phyloP scores from a whole-genome alignment of 805 yeast genomes.

The Teunomyces kruisii region DNA sequence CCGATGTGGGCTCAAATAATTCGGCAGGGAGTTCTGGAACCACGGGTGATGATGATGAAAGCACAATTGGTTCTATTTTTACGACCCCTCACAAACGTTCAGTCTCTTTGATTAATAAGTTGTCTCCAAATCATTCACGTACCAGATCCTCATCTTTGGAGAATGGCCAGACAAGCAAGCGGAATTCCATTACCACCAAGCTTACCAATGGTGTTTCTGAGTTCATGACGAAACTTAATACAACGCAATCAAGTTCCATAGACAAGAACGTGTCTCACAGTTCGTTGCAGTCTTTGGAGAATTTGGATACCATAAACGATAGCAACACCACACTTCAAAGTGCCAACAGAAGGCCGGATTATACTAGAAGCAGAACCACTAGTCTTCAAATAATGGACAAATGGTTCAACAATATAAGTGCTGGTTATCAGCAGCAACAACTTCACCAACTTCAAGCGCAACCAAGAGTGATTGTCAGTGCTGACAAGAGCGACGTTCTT shows the following conservation, averaged over 20 bases:
- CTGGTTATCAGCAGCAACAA: slow-evolving; percentile 6
- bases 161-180: slow-evolving; percentile 16
- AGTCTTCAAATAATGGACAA: slow-evolving; percentile 44
- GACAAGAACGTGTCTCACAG: slow-evolving; percentile 24
- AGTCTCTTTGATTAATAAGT: slow-evolving; percentile 25
- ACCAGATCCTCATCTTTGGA: slow-evolving; percentile 41
- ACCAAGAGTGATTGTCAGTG: slow-evolving; percentile 5
- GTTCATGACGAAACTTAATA: slow-evolving; percentile 41
- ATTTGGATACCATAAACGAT: slow-evolving; percentile 13
- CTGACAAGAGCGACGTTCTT: slow-evolving; percentile 2
- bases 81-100: slow-evolving; percentile 11
- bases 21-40: not conserved
- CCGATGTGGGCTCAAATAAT: not conserved
- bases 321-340: slow-evolving; percentile 10
- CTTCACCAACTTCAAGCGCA: slow-evolving; percentile 4
- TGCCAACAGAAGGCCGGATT: slow-evolving; percentile 22
- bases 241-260: slow-evolving; percentile 11
- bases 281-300: slow-evolving; percentile 36
- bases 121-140: slow-evolving; percentile 38
- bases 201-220: slow-evolving; percentile 42
- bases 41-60: slow-evolving; percentile 7
- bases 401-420: slow-evolving; percentile 38
- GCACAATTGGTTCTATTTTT: slow-evolving; percentile 3
- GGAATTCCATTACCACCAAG: slow-evolving; percentile 37
- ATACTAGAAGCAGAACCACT: slow-evolving; percentile 30